These are phyloP conservation scores for Coniochaeta pulveracea DNA, from an alignment of 2,329 filamentous ascomycete genomes.

Conservation along the genomic window DNA sequence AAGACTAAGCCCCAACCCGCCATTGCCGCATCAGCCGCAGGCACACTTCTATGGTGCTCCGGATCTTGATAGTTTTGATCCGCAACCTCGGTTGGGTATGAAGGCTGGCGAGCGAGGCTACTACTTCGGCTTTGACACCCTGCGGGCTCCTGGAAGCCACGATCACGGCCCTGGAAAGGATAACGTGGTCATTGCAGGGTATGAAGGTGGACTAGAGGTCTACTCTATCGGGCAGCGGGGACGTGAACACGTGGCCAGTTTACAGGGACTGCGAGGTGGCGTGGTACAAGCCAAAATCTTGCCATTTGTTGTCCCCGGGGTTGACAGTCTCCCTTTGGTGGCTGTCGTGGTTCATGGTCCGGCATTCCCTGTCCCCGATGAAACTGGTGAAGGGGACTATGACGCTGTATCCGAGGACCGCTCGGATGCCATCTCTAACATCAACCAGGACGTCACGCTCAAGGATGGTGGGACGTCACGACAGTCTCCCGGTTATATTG, in stretches of 20 bases:
- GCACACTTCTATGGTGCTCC: constrained; percentile 67
- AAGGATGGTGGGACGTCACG: constrained; percentile 21
- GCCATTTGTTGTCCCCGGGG: constrained; percentile 47
- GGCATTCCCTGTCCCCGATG: constrained; percentile 35
- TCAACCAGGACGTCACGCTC: constrained; percentile 22
- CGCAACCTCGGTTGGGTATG: constrained; percentile 37
- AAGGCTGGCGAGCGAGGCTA: constrained; percentile 59
- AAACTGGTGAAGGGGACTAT: constrained; percentile 21
- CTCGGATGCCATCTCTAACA: constrained; percentile 26
- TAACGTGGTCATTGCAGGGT: constrained; percentile 65
- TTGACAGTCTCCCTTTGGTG: constrained; percentile 57
- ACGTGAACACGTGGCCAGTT: constrained; percentile 54
- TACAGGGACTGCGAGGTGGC: constrained; percentile 69
- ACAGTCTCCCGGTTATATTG: constrained; percentile 26
- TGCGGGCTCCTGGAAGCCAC: constrained; percentile 31
- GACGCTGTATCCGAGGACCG: constrained; percentile 26
- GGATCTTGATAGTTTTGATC: constrained; percentile 51
- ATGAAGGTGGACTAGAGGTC: constrained; percentile 69
- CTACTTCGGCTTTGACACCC: constrained; percentile 70
- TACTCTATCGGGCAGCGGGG: constrained; percentile 63
- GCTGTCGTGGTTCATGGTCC: constrained; percentile 75
- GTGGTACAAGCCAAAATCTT: constrained; percentile 77
- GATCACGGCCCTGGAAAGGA: constrained; percentile 32
- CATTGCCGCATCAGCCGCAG: constrained; percentile 64
- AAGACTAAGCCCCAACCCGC: constrained; percentile 41